Base-by-base conservation (phyloP, 164 flowering plant species). In the Dillenia turbinata region DNA sequence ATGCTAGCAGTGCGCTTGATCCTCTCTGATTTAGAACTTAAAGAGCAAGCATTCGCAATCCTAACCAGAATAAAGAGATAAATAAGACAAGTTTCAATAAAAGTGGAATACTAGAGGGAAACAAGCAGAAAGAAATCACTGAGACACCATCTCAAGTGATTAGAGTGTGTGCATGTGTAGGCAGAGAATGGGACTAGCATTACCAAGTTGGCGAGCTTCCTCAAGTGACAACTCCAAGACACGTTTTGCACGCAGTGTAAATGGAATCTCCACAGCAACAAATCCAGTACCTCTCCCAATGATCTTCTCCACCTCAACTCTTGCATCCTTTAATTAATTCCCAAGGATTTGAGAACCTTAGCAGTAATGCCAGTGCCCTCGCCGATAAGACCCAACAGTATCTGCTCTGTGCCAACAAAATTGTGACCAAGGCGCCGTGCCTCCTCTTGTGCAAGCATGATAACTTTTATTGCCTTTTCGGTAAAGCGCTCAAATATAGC, bases 291-390 rank as follows among this genome's bases (percentile, higher is more conserved):
- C 97, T 66, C 97, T 82, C 54, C 97, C 98, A 70, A 89, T 89
- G 26, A 94, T 94, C 73, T 91, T 94, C 71, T 94, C 98, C 47
- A 94, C 97, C 63, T 90, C 98, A 1, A 90, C 92, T 45, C 98
- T 92, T 5, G 98, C 97, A 80, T 94, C 97, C 71, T 94, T 91
- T 55, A 94, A 76, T 80, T 91, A 44, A 94, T 89, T 57, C 96
- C 97, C 96, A 90, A 81, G 19, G 97, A 89, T 66, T 94, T 94
- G 17, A 94, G 84, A 47, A 93, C 98, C 75, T 93, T 90, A 44
- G 97, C 93, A 72, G 96, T 97, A 74, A 94, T 94, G 2, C 99
- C 99, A 66, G 99, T 91, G 52, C 97, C 96, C 82, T 94, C 96
- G 67, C 98, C 97, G 50, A 94, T 91, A 65, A 94, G 93, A 49